Percentiles rank a stretch among this genome's conserved stretches.
Conservation (phyloP, 441 rosid species). For the Erodium texanum region DNA sequence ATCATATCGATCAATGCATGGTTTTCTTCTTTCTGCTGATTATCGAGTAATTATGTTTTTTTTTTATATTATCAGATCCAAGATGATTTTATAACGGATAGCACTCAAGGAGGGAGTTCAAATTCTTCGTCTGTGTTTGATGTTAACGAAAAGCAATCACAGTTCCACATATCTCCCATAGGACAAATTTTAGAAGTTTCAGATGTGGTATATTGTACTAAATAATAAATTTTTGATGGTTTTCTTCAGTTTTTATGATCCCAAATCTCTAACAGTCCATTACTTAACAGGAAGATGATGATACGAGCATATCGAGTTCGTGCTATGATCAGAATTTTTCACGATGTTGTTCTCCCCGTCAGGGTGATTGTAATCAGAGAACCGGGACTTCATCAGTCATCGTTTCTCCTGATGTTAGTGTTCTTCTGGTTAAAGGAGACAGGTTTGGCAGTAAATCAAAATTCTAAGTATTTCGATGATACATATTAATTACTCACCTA, state of each 20-base stretch:
- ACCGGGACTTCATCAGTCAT: background rate
- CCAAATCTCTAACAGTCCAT: background rate
- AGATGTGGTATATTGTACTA: constrained; percentile 22
- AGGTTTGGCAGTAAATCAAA: background rate
- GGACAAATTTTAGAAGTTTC: constrained; percentile 21
- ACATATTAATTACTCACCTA: background rate
- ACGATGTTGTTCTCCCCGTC: constrained; percentile 29
- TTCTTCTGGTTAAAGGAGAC: constrained; percentile 19
- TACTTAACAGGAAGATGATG: background rate
- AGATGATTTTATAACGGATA: constrained; percentile 51
- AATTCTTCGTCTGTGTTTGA: constrained; percentile 23
- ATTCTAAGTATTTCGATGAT: background rate
- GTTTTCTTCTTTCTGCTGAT: background rate
- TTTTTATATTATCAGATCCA: constrained; percentile 49
- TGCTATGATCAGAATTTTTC: constrained; percentile 28
- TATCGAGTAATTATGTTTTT: constrained; percentile 8
- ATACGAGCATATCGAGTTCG: constrained; percentile 36
- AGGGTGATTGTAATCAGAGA: constrained; percentile 21
- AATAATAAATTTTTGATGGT: background rate
- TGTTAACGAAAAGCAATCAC: constrained; percentile 6
- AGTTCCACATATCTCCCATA: constrained; percentile 23
- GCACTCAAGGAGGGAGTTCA: constrained; percentile 41
- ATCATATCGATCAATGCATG: constrained; percentile 4
- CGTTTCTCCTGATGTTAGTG: background rate
- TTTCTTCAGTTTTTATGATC: background rate